Evolutionary conservation across 345 rosid genomes (phyloP), one percentile per base, ranked within the genome.

Genomic region (Geranium rotundifolium): DNA sequence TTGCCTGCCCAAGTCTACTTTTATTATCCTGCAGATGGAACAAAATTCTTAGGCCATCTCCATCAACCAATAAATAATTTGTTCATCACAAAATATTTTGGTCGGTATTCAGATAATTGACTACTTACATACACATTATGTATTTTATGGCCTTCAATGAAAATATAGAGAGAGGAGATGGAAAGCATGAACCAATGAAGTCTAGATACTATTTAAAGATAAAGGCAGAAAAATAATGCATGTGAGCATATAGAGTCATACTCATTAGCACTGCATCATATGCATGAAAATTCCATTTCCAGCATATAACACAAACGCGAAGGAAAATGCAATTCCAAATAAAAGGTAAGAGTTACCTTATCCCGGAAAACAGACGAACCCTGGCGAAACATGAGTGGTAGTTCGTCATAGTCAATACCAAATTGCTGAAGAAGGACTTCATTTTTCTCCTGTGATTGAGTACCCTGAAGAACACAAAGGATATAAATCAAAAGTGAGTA

Each of bases 391-490:
- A 92, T 83, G 65, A 49, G 59, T 46, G 85, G 85, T 59, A 90
- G 66, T 23, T 74, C n/a, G 54, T 67, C 71, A 73, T 92, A 90
- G 60, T 93, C 83, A 1, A 82, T 86, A 63, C 85, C 79, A 64
- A 90, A 93, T 59, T 81, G 77, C 64, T 65, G 73, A 19, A 80
- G 69, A 57, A 93, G 87, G 52, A 93, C 68, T 69, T 79, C 82
- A n/a, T 85, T 81, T 69, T 89, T 92, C 60, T 90, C 91, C 57
- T 57, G 79, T 65, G 93, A 64, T 75, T 83, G 95, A n/a, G 96
- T 93, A 52, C 95, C 96, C 96, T 90, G 80, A 23, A 72, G 39
- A 10, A 29, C 19, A 65, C 31, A 27, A 37, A 1, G 1, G 49
- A 41, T 1, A 19, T 14, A 23, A 23, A 23, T 7, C 63, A 58